These are phyloP conservation scores for Planoprotostelium fungivorum DNA, from an alignment of 78 protist genomes.

Conservation along the genomic window DNA sequence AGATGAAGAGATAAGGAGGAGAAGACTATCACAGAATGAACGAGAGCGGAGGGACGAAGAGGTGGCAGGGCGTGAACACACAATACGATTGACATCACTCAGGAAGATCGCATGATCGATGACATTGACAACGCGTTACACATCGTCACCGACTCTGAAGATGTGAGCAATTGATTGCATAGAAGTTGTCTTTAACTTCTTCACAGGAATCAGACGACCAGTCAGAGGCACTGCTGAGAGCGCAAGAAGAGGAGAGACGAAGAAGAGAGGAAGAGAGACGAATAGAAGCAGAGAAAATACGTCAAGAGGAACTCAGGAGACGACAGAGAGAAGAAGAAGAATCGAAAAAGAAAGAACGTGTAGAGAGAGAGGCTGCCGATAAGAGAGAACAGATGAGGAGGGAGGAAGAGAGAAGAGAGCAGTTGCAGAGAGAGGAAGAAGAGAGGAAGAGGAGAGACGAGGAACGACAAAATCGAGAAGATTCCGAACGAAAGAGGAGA, in stretches of 20 bases:
- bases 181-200: not conserved
- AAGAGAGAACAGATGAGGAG: not conserved
- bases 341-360: not conserved
- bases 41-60: not conserved
- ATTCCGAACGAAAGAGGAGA: not conserved
- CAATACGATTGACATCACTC: not conserved
- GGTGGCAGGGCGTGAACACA: not conserved
- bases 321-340: not conserved
- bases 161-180: not conserved
- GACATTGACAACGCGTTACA: not conserved
- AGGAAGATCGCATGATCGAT: not conserved
- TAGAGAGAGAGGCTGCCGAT: not conserved
- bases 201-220: not conserved
- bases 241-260: no score
- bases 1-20: not conserved
- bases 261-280: no score
- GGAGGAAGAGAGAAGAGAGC: not conserved
- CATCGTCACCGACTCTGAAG: not conserved
- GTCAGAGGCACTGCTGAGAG: not conserved
- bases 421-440: not conserved
- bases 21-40: not conserved
- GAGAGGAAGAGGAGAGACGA: not conserved
- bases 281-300: not conserved
- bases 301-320: not conserved
- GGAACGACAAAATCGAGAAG: not conserved